Conservation (phyloP, 352 stramenopile genomes). For the Poterioochromonas sp. region DNA sequence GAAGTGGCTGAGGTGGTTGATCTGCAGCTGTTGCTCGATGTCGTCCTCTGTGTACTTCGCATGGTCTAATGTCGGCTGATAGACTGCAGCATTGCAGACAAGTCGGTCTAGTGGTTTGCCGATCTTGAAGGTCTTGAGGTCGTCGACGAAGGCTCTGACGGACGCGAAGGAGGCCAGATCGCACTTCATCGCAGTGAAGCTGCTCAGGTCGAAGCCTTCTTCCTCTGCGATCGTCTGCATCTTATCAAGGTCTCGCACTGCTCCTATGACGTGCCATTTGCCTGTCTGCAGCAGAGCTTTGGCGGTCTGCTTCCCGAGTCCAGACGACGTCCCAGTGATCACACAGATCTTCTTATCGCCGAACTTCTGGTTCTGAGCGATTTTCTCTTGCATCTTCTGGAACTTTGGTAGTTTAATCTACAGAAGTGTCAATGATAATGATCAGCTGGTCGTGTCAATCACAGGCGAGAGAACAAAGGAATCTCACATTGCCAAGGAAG, state of each 20-base stretch:
- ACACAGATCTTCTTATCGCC: slow-evolving; percentile 55
- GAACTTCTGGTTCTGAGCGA: background rate
- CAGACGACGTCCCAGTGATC: slow-evolving; percentile 62
- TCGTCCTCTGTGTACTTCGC: slow-evolving; percentile 64
- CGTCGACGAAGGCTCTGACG: slow-evolving; percentile 60
- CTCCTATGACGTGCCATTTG: slow-evolving; percentile 65
- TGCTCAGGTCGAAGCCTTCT: slow-evolving; percentile 56
- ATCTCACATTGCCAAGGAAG: background rate
- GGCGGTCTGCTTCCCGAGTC: slow-evolving; percentile 55
- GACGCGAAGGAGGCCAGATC: slow-evolving; percentile 67
- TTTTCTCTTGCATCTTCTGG: background rate
- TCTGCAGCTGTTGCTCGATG: slow-evolving; percentile 70
- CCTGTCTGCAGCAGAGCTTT: slow-evolving; percentile 40
- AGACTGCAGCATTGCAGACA: slow-evolving; percentile 72
- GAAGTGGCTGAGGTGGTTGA: slow-evolving; percentile 72
- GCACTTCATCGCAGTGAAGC: slow-evolving; percentile 63
- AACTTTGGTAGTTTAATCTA: background rate
- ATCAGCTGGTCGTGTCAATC: background rate
- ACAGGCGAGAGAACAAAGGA: background rate
- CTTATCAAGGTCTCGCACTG: slow-evolving; percentile 62
- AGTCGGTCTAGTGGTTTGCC: slow-evolving; percentile 60
- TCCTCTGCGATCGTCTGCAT: slow-evolving; percentile 64
- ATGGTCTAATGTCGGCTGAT: slow-evolving; percentile 56
- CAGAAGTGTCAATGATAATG: background rate
- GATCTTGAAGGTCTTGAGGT: slow-evolving; percentile 36